phyloP scores from a whole-genome alignment of 129 eudicot species.

The Silybum marianum region DNA sequence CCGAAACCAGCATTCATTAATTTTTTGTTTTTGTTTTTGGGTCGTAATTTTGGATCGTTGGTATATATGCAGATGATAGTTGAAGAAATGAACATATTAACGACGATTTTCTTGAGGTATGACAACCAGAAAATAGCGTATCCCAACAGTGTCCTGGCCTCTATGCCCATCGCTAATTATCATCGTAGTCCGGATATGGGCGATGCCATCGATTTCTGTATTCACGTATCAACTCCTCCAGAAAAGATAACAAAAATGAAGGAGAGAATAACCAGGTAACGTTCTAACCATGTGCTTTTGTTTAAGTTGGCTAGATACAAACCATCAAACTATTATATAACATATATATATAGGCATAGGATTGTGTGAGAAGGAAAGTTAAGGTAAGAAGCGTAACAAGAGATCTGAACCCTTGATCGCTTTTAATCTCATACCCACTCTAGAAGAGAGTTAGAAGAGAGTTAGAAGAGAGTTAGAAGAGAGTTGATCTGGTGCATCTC shows the following conservation, averaged over 20 bases:
- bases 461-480: too few relatives aligned
- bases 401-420: too few relatives aligned
- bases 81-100: constrained; percentile 58
- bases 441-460: too few relatives aligned
- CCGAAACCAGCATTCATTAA: neutral
- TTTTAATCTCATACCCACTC: too few relatives aligned
- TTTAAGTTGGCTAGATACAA: too few relatives aligned
- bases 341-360: too few relatives aligned
- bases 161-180: constrained; percentile 54
- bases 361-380: too few relatives aligned
- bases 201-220: constrained; percentile 52
- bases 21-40: neutral
- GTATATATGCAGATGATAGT: constrained; percentile 46
- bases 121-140: constrained; percentile 50
- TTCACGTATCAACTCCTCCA: constrained; percentile 48
- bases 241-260: constrained; percentile 49
- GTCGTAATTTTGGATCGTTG: neutral
- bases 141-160: constrained; percentile 45
- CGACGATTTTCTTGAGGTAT: constrained; percentile 49
- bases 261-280: constrained; percentile 43
- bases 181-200: constrained; percentile 64
- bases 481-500: too few relatives aligned
- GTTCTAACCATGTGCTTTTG: neutral
- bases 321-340: too few relatives aligned
- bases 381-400: too few relatives aligned